These are phyloP conservation scores for Verticillium zaregamsianum DNA, from an alignment of 2,329 filamentous ascomycete genomes.

Conservation along the genomic window DNA sequence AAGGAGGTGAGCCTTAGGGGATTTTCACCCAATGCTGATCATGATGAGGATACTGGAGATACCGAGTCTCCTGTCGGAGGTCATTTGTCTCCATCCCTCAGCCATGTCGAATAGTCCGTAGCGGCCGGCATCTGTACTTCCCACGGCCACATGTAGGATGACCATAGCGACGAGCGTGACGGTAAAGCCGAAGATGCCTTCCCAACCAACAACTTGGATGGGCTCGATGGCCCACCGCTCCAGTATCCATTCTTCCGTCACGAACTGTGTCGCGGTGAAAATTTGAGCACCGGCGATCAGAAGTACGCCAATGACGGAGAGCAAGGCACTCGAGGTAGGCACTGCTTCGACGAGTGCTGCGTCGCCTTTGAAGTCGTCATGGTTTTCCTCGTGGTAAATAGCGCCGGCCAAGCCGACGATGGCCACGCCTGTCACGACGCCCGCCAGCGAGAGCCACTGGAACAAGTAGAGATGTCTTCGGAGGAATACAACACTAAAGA, in stretches of 20 bases:
- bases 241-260: conserved; percentile 90
- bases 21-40: conserved; percentile 86
- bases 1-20: not conserved
- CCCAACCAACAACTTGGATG: conserved; percentile 91
- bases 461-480: conserved; percentile 75
- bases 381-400: conserved; percentile 62
- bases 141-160: conserved; percentile 72
- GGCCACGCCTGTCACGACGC: conserved; percentile 84
- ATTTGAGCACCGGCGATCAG: conserved; percentile 93
- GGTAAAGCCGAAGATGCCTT: conserved; percentile 84
- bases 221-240: conserved; percentile 64
- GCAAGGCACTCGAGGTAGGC: conserved; percentile 42
- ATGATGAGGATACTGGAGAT: conserved; percentile 86
- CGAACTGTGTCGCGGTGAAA: conserved; percentile 95
- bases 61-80: conserved; percentile 64
- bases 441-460: conserved; percentile 85
- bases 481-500: conserved; percentile 92
- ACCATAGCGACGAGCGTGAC: conserved; percentile 78
- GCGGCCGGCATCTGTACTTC: conserved; percentile 66
- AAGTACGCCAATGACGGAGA: conserved; percentile 76
- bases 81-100: conserved; percentile 81
- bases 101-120: conserved; percentile 87
- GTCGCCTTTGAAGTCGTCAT: conserved; percentile 33
- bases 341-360: conserved; percentile 8
- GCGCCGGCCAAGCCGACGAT: conserved; percentile 87